Conservation (phyloP, 2,329 filamentous ascomycete species). For the Fusarium globosum region DNA sequence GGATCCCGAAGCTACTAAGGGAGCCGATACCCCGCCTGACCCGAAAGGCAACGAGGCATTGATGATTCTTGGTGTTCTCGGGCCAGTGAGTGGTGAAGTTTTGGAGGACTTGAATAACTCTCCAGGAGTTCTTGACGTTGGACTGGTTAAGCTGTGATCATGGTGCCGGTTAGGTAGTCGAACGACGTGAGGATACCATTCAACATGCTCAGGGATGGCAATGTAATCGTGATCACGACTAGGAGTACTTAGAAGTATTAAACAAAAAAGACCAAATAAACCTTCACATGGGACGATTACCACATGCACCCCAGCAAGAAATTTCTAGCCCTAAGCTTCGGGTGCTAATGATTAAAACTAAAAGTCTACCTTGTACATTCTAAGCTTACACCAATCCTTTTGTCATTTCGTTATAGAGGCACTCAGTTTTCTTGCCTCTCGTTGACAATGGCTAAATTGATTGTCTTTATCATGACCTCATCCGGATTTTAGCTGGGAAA, state of each 20-base stretch:
- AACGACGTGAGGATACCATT: not conserved
- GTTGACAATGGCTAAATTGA: not conserved
- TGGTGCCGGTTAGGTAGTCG: too few species aligned
- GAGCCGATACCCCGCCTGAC: slow-evolving; percentile 35
- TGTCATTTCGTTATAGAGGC: not conserved
- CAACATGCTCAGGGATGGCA: not conserved
- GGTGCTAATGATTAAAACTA: too few species aligned
- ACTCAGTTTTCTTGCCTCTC: not conserved
- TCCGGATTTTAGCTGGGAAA: slow-evolving; percentile 13
- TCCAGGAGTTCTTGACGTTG: slow-evolving; percentile 67
- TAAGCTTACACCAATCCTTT: not conserved
- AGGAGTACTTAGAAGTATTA: not conserved
- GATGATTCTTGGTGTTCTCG: slow-evolving; percentile 83
- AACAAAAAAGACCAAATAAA: not conserved
- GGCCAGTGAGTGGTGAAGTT: slow-evolving; percentile 68
- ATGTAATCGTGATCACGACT: not conserved
- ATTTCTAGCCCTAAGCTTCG: not conserved
- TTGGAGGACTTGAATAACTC: slow-evolving; percentile 59
- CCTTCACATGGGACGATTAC: not conserved
- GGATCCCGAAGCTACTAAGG: slow-evolving; percentile 45
- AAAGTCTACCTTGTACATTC: not conserved
- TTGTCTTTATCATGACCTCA: slow-evolving; percentile 30
- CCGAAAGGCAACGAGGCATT: slow-evolving; percentile 72
- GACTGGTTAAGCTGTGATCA: slow-evolving; percentile 58
- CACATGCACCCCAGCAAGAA: not conserved